Conservation (phyloP, 2,329 filamentous ascomycete species). For the Blumeria graminis region DNA sequence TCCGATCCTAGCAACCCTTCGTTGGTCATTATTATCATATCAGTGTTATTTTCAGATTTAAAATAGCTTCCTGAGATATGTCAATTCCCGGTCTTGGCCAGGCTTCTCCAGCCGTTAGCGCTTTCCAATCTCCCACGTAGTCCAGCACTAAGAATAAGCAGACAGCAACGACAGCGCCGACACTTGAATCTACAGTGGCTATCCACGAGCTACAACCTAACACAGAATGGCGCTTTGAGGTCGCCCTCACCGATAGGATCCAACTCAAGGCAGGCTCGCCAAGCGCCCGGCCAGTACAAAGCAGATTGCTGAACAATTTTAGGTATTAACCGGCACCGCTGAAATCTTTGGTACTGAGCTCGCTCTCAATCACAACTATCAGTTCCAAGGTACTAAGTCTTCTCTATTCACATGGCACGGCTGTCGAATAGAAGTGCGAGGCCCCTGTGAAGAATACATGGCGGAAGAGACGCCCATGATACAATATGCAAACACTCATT, state of each 20-base stretch:
- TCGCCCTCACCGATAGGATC: slow-evolving; percentile 28
- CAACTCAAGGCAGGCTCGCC: slow-evolving; percentile 24
- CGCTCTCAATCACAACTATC: slow-evolving; percentile 55
- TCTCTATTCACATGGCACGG: slow-evolving; percentile 86
- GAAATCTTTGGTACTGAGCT: slow-evolving; percentile 93
- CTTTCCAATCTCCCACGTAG: not conserved
- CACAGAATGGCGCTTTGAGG: slow-evolving; percentile 61
- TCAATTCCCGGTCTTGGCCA: slow-evolving; percentile 53
- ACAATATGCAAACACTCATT: slow-evolving; percentile 66
- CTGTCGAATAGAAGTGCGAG: slow-evolving; percentile 58
- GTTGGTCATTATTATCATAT: no score
- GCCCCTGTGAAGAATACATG: slow-evolving; percentile 30
- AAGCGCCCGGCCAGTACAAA: no score
- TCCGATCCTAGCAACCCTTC: no score
- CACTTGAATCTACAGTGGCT: slow-evolving; percentile 17
- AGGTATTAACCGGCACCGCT: slow-evolving; percentile 59
- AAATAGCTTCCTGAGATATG: slow-evolving; percentile 20
- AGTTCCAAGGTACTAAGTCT: slow-evolving; percentile 57
- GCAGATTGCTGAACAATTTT: slow-evolving; percentile 16
- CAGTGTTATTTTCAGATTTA: no score
- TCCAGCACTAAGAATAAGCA: slow-evolving; percentile 4
- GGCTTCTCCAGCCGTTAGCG: slow-evolving; percentile 32
- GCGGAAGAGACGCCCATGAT: slow-evolving; percentile 65
- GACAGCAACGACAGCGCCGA: slow-evolving; percentile 10
- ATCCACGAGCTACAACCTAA: slow-evolving; percentile 33